Evolutionary conservation across 805 yeast genomes (phyloP).

Genomic region (Komagataella pastoris): DNA sequence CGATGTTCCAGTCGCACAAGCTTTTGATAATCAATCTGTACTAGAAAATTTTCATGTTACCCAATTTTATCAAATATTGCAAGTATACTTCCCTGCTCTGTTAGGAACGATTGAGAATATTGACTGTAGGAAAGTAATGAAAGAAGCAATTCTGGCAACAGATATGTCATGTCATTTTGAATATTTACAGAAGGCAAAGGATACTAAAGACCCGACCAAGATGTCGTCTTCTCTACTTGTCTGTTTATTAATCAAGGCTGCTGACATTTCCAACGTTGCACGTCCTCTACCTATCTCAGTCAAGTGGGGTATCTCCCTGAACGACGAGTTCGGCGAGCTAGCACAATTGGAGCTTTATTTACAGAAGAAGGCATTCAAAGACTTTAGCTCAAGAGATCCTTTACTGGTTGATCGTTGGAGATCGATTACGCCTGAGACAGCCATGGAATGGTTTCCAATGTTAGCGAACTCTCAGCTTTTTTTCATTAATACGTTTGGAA

Average conservation of each 20-base stretch:
- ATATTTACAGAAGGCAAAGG: conserved; percentile 33
- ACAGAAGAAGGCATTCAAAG: conserved; percentile 3
- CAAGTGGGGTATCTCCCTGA: conserved; percentile 77
- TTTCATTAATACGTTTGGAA: conserved; percentile 75
- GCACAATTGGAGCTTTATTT: conserved; percentile 29
- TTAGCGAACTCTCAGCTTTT: conserved; percentile 67
- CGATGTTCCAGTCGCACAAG: conserved; percentile 47
- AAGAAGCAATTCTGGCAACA: conserved; percentile 49
- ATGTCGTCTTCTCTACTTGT: conserved; percentile 26
- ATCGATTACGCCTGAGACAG: conserved; percentile 22
- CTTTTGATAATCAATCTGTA: conserved; percentile 54
- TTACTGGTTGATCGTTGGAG: conserved; percentile 5
- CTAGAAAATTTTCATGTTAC: conserved; percentile 75
- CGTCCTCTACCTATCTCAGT: conserved; percentile 64
- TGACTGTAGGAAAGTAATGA: conserved; percentile 1
- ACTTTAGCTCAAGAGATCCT: not conserved
- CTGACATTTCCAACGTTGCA: conserved; percentile 90
- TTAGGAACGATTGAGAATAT: conserved; percentile 1
- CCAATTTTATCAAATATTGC: conserved; percentile 38
- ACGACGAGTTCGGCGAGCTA: conserved; percentile 67
- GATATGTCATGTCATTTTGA: conserved; percentile 87
- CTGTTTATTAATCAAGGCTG: conserved; percentile 75
- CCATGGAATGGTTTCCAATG: conserved; percentile 30
- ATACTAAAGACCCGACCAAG: conserved; percentile 12
- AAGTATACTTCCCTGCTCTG: conserved; percentile 37